Evolutionary conservation across 139 green algal species (phyloP).

Genomic region (Chlorella sp.): DNA sequence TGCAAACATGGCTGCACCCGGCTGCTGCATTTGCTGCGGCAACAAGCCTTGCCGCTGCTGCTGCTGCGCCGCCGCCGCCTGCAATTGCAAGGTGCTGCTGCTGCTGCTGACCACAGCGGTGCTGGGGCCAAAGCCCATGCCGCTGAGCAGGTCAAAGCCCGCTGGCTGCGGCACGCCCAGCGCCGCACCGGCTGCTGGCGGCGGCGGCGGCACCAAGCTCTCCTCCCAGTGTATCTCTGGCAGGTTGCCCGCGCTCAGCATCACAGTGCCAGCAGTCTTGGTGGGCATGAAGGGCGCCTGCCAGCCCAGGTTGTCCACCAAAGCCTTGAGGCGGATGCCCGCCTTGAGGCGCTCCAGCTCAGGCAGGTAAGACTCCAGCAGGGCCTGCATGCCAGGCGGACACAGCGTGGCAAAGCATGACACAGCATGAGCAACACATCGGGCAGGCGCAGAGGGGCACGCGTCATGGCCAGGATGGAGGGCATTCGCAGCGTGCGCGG

Average conservation of each 20-base stretch:
- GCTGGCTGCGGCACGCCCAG: conserved; percentile 26
- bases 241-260: conserved; percentile 64
- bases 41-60: neutral
- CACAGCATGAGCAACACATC: too few relatives aligned
- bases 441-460: too few relatives aligned
- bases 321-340: neutral
- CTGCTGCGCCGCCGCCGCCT: neutral
- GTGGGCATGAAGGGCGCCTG: conserved; percentile 42
- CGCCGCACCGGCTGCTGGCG: neutral
- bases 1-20: neutral
- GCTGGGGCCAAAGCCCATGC: neutral
- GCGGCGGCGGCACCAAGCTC: neutral
- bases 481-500: too few relatives aligned
- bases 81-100: conserved; percentile 14
- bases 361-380: conserved; percentile 28
- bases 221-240: conserved; percentile 71
- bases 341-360: conserved; percentile 79
- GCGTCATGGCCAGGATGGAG: too few relatives aligned
- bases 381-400: neutral
- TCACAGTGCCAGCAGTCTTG: conserved; percentile 55
- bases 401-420: too few relatives aligned
- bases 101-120: neutral
- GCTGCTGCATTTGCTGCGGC: neutral
- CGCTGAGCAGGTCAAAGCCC: conserved; percentile 25
- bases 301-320: conserved; percentile 1